Base-by-base conservation (phyloP, 140 eudicot species). In the Ambrosia hybrid region DNA sequence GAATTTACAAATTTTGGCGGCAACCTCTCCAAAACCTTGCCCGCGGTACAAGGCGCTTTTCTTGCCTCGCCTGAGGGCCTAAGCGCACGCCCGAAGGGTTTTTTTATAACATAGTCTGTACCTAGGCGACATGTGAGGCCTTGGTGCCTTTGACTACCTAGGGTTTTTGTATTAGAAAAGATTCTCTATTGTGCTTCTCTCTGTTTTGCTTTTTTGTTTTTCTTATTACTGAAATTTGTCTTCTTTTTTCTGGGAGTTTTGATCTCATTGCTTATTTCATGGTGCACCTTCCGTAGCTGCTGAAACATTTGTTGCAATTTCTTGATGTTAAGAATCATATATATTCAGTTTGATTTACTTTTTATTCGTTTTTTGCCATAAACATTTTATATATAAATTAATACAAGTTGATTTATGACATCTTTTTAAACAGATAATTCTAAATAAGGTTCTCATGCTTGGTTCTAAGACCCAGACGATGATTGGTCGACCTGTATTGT, bases 401-500 rank as follows among this genome's bases (percentile, higher is more conserved):
- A 26, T 48, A 52, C 48, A 38, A 37, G 48, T 12, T 81, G 72
- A 41, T 68, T 60, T 49, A 14, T 38, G 8, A 9, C 30, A 34
- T 30, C 1, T 59, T 65, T 64, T 36, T 80, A 57, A 81, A 87
- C 96, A 93, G 98, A 33, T 93, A 72, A 79, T 87, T 73, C 76
- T 93, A 59, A 90, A 93, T 76, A 93, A 84, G 85, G 97, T 93
- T 78, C 85, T 93, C 76, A 81, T 93, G 97, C 82, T 90, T 16
- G 98, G 98, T 57, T 93, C 98, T 38, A 61, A 65, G 65, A 83
- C 93, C 69, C 97, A 90, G 76, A 93, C 98, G 57, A 88, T 93
- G 64, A 90, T 93, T 68, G 98, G 98, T 34, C 81, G 97, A 72
- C 98, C 98, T n/a, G 63, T 89, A 64, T 84, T 93, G 83, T 93